Percentiles rank a stretch among this genome's conserved stretches.
phyloP scores from a whole-genome alignment of 2,329 filamentous ascomycete genomes.

The Hypocrella siamensis region DNA sequence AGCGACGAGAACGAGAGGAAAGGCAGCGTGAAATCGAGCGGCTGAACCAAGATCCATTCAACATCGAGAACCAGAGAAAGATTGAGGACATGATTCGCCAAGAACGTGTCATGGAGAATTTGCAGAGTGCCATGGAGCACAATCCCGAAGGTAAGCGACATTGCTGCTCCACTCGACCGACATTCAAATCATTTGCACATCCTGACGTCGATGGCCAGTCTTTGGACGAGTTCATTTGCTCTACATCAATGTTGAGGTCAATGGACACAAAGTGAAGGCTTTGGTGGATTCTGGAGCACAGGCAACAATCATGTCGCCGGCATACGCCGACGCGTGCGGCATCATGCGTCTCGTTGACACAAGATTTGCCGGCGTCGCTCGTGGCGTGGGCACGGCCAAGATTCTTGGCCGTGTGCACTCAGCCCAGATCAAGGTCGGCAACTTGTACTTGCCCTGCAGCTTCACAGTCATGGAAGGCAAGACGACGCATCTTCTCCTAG shows the following conservation, averaged over 20 bases:
- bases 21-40: slow-evolving; percentile 70
- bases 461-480: slow-evolving; percentile 99
- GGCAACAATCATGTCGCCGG: slow-evolving; percentile 95
- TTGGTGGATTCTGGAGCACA: slow-evolving; percentile 96
- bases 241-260: slow-evolving; percentile 91
- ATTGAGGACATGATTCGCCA: slow-evolving; percentile 97
- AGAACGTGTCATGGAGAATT: slow-evolving; percentile 83
- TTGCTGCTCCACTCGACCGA: no score
- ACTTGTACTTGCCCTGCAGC: slow-evolving; percentile 74
- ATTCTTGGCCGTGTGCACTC: slow-evolving; percentile 93
- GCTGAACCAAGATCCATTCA: slow-evolving; percentile 88
- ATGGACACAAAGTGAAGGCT: slow-evolving; percentile 81
- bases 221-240: slow-evolving; percentile 94
- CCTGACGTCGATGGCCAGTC: slow-evolving; percentile 36
- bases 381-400: slow-evolving; percentile 83
- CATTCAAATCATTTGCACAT: no score
- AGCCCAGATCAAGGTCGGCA: slow-evolving; percentile 86
- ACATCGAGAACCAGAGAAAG: slow-evolving; percentile 74
- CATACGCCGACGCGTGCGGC: slow-evolving; percentile 77
- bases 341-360: slow-evolving; percentile 94
- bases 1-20: slow-evolving; percentile 57
- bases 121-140: slow-evolving; percentile 93
- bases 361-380: slow-evolving; percentile 80
- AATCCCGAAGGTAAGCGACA: slow-evolving; percentile 81
- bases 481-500: slow-evolving; percentile 81